phyloP scores from a whole-genome alignment of 116 monocot species.

The Iris pallida region DNA sequence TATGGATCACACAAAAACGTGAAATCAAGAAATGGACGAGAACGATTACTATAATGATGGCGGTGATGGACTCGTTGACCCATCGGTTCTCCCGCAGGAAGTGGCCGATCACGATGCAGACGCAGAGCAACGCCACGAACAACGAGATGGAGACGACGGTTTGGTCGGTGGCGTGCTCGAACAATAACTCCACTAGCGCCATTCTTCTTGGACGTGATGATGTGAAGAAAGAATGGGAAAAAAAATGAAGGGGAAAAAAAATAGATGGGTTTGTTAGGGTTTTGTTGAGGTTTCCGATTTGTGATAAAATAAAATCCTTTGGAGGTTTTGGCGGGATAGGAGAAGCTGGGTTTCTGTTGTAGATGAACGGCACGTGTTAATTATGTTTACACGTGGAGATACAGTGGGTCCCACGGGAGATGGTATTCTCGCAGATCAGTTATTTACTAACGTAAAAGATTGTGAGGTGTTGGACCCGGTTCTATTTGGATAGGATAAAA shows the following conservation, averaged over 20 bases:
- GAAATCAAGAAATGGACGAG: background rate
- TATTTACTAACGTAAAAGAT: too few species aligned
- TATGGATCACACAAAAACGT: background rate
- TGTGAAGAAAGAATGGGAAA: background rate
- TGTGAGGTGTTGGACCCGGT: too few species aligned
- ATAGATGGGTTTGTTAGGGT: background rate
- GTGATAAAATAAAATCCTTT: too few species aligned
- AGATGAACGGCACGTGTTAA: too few species aligned
- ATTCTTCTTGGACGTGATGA: background rate
- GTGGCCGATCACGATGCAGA: slow-evolving; percentile 69
- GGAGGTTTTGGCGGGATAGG: too few species aligned
- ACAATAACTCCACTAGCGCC: background rate
- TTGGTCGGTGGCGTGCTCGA: background rate
- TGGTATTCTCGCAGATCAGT: too few species aligned
- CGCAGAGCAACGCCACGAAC: slow-evolving; percentile 59
- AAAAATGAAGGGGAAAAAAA: background rate
- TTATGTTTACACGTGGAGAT: too few species aligned
- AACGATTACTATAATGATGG: slow-evolving; percentile 48
- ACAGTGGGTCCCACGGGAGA: too few species aligned
- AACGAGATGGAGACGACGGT: slow-evolving; percentile 52
- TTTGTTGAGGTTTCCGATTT: too few species aligned
- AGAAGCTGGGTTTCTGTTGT: too few species aligned
- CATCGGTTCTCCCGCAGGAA: slow-evolving; percentile 59
- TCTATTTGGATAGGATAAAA: too few species aligned
- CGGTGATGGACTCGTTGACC: slow-evolving; percentile 70